phyloP scores from a whole-genome alignment of 331 rosid genomes.

The Quercus phellos region DNA sequence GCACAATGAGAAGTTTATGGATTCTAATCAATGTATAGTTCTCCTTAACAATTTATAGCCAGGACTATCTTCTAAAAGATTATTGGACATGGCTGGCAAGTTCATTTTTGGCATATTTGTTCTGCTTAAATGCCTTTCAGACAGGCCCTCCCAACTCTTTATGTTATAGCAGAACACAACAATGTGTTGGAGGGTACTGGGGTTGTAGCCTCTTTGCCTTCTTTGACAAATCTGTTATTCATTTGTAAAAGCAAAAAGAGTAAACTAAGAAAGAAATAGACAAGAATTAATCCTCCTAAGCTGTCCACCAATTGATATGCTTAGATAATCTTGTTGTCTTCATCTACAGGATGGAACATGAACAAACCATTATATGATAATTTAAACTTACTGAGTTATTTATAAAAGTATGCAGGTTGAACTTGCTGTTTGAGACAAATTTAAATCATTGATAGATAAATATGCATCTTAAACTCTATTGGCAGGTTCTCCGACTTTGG shows the following conservation, averaged over 20 bases:
- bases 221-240: not conserved
- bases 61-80: not conserved
- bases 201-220: not conserved
- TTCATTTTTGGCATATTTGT: not conserved
- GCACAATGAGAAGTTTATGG: not conserved
- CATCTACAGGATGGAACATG: not conserved
- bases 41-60: not conserved
- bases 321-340: not conserved
- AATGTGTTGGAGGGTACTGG: not conserved
- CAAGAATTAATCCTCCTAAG: not conserved
- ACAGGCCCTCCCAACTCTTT: not conserved
- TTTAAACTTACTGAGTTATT: not conserved
- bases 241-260: not conserved
- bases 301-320: not conserved
- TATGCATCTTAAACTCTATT: constrained; percentile 15
- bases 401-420: not conserved
- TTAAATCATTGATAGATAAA: not conserved
- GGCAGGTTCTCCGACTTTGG: constrained; percentile 85
- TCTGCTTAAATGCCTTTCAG: not conserved
- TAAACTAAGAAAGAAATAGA: not conserved
- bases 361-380: not conserved
- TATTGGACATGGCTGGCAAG: not conserved
- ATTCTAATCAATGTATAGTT: not conserved
- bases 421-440: not conserved
- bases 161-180: not conserved